Base-by-base conservation (phyloP, 164 flowering plant species). In the Vitis amurensis region DNA sequence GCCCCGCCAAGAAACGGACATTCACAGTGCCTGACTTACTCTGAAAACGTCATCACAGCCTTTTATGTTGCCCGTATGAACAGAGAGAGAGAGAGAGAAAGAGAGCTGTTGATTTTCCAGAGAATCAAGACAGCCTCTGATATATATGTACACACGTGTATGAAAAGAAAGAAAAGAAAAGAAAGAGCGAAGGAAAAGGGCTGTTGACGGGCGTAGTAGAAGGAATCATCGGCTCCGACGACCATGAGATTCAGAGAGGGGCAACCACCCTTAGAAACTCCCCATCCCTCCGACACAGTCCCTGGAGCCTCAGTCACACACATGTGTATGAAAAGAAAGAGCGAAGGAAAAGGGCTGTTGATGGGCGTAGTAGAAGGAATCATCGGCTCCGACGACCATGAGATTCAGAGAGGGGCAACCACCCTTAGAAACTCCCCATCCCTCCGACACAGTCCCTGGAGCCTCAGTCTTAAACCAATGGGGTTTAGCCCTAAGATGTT, bases 381-480 rank as follows among this genome's bases (percentile, higher is more conserved):
- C 80, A 78, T 53, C 63, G 77, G 76, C 77, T 66, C 69, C 62
- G 68, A 77, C 14, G 8, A 31, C 68, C 6, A 31, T 19, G 23
- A 19, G 23, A 19, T 19, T 50, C 80, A 64, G 70, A 63, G 74
- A 53, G 63, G 63, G 55, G 23, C 63, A 61, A 52, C 65, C 68
- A 66, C 50, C 70, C 63, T 27, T 17, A 19, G 23, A 19, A 19
- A 19, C 29, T 10, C 9, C 30, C 50, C n/a, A 31, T 17, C 51
- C 50, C 0, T 8, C 71, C 8, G 14, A 52, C 11, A 52, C 59
- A 4, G 13, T 50, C 69, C 15, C 70, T 27, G 63, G 47, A 77
- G 71, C 83, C 83, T 80, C 83, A 77, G 74, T 64, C 83, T 77
- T 74, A 74, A 79, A 79, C 82, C 73, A 79, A 79, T 73, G 82